Evolutionary conservation across 2,329 filamentous ascomycete species (phyloP).

Genomic region (Aspergillus jensenii): DNA sequence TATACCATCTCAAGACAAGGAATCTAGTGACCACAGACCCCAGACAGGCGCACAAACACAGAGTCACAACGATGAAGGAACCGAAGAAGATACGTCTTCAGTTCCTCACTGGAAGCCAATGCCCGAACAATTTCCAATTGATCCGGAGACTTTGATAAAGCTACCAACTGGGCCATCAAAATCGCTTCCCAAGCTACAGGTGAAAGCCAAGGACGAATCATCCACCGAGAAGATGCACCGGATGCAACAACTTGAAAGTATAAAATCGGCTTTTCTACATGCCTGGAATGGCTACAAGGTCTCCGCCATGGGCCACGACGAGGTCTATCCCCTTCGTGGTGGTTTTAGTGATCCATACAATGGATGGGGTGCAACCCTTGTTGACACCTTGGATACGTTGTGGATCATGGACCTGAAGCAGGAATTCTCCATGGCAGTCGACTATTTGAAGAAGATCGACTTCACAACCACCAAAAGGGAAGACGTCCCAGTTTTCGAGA

Average conservation of each 20-base stretch:
- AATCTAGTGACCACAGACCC: neutral
- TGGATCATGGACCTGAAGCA: slow-evolving; percentile 81
- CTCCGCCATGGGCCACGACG: slow-evolving; percentile 82
- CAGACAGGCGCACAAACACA: slow-evolving; percentile 28
- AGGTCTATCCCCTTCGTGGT: slow-evolving; percentile 72
- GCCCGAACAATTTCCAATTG: slow-evolving; percentile 75
- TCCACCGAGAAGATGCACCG: slow-evolving; percentile 61
- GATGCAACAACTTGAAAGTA: slow-evolving; percentile 60
- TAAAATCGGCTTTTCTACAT: slow-evolving; percentile 73
- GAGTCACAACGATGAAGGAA: slow-evolving; percentile 33
- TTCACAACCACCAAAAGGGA: slow-evolving; percentile 69
- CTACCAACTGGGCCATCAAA: slow-evolving; percentile 72
- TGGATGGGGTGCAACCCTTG: slow-evolving; percentile 84
- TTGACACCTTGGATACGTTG: slow-evolving; percentile 78
- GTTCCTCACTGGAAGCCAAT: slow-evolving; percentile 71
- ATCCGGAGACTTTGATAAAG: slow-evolving; percentile 66
- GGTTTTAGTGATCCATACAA: slow-evolving; percentile 77
- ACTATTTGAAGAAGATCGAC: slow-evolving; percentile 70
- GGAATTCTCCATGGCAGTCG: slow-evolving; percentile 77
- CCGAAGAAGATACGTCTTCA: slow-evolving; percentile 23
- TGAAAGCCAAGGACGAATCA: slow-evolving; percentile 66
- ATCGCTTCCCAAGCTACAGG: slow-evolving; percentile 74
- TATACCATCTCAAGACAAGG: slow-evolving; percentile 5
- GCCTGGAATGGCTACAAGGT: slow-evolving; percentile 81
- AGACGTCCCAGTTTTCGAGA: slow-evolving; percentile 89